Evolutionary conservation across 805 yeast species (phyloP).

Genomic region (Candida yuanshanica): DNA sequence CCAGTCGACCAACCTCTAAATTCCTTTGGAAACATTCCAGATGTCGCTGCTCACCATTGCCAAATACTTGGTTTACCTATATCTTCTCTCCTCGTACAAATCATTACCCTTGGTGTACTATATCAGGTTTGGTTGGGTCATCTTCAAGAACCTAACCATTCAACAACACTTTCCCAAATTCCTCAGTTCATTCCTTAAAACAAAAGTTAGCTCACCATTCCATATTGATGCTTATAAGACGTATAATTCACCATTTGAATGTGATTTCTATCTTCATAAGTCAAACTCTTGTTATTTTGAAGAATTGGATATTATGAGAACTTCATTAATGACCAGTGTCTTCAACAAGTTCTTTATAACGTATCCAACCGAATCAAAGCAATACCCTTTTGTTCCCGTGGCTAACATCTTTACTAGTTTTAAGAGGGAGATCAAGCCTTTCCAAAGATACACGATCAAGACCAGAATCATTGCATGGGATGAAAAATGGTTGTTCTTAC

Average conservation of each 20-base stretch:
- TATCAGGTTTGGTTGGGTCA: constrained; percentile 51
- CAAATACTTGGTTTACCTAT: constrained; percentile 8
- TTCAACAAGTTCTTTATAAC: constrained; percentile 52
- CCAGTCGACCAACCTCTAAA: no score
- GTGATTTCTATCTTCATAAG: constrained; percentile 85
- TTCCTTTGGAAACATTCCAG: no score
- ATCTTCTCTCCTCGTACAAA: constrained; percentile 45
- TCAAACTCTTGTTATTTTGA: constrained; percentile 78
- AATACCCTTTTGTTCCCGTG: constrained; percentile 56
- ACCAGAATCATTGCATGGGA: constrained; percentile 77
- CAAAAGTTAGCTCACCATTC: constrained; percentile 29
- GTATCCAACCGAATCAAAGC: constrained; percentile 36
- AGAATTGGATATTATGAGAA: constrained; percentile 77
- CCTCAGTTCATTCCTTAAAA: constrained; percentile 7
- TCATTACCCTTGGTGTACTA: constrained; percentile 63
- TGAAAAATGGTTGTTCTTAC: constrained; percentile 74
- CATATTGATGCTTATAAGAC: constrained; percentile 39
- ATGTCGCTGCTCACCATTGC: constrained; percentile 3
- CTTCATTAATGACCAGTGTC: constrained; percentile 49
- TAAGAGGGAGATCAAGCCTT: constrained; percentile 68
- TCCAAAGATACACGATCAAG: constrained; percentile 47
- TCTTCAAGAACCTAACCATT: constrained; percentile 32
- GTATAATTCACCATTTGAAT: constrained; percentile 69
- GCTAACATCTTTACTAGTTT: constrained; percentile 67
- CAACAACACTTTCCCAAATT: constrained; percentile 28